Base-by-base conservation (phyloP, 805 yeast genomes). In the Kazachstania kunashirensis region DNA sequence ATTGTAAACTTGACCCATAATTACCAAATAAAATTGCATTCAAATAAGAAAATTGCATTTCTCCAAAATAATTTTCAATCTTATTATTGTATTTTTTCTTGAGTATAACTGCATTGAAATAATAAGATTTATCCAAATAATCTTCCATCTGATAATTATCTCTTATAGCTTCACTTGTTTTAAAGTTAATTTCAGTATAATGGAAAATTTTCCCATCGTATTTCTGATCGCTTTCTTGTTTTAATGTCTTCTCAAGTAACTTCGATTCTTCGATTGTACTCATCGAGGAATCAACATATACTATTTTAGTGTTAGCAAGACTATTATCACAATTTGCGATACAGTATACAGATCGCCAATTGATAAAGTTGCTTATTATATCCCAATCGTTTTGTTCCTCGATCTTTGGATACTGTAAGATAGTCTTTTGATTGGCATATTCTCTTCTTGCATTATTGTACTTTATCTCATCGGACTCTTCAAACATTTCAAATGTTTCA, bases 71-170 rank as follows among this genome's bases (percentile, higher is more conserved):
- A 29, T 45, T 36, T 52, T 65, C 16, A 45, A 46, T 34, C 10
- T 33, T 24, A 19, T 36, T 37, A 13, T 41, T 47, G 29, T 53
- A 67, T 10, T 43, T 40, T 1, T 43, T 36, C 4, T 44, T 33
- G 12, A 58, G 24, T 7, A 67, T 35, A 6, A 71, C 48, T 24
- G 62, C 44, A 14, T 57, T 46, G 11, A 79, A 47, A 46, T 72
- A 75, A 77, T 83, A 74, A 1, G 81, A 64, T 45, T 75, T 73
- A 52, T 83, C 89, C 13, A 73, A 41, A 12, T 68, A 70, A 40
- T 73, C 75, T 6, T 57, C 49, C 20, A 83, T 78, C 17, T 66
- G 53, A 33, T 68, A 66, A 3, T 59, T 57, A 0, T 35, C 14
- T 29, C 62, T 39, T 15, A 60, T 48, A 2, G 62, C 60, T 18